Conservation (phyloP, 2,329 filamentous ascomycete species). For the Xylariaceae sp. region DNA sequence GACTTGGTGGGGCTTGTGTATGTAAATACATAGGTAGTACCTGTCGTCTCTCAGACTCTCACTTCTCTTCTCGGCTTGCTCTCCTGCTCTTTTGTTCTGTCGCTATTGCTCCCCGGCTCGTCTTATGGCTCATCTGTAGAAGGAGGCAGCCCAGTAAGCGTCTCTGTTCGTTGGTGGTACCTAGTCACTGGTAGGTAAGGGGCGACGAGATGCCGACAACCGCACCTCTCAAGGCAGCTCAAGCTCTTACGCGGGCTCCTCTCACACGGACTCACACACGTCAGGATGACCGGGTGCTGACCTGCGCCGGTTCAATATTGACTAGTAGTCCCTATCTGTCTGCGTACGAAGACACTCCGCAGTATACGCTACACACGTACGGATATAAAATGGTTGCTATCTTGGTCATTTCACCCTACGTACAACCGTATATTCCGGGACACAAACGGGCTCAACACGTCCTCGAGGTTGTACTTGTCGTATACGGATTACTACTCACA, state of each 20-base stretch:
- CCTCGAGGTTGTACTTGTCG: too few species aligned
- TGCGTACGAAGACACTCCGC: neutral
- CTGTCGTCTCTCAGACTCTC: neutral
- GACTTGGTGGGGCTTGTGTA: conserved; percentile 6
- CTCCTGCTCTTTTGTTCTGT: too few species aligned
- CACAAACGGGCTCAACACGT: too few species aligned
- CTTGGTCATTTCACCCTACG: too few species aligned
- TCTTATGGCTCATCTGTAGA: too few species aligned
- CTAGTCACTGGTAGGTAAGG: too few species aligned
- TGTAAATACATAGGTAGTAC: neutral
- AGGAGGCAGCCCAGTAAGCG: too few species aligned
- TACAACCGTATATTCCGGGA: too few species aligned
- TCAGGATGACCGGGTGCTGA: neutral
- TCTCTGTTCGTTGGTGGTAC: too few species aligned
- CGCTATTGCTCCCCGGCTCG: too few species aligned
- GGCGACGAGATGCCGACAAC: too few species aligned
- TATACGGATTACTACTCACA: too few species aligned
- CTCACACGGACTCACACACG: neutral
- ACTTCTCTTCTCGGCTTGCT: neutral
- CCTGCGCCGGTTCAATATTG: neutral
- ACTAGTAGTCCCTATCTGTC: neutral
- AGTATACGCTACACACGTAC: neutral
- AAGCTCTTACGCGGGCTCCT: neutral
- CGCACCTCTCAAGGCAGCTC: neutral
- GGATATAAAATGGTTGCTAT: neutral